Conservation (phyloP, 148 eudicot genomes). For the Nepenthes gracilis region DNA sequence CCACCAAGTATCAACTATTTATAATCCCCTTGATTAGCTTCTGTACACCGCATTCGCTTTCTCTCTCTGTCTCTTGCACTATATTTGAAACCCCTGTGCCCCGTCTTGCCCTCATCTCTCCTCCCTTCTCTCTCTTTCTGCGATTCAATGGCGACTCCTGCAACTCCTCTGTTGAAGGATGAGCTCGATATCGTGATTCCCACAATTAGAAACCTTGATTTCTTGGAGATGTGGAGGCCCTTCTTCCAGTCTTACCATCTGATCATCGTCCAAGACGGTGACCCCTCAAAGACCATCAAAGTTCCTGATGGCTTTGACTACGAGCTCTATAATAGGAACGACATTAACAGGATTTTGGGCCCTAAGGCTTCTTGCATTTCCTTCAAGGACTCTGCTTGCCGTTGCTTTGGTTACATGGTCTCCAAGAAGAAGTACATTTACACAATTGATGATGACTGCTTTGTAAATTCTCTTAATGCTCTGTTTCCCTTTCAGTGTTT, state of each 20-base stretch:
- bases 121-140: not conserved
- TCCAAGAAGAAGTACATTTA: slow-evolving; percentile 57
- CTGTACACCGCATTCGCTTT: too few species aligned
- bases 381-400: slow-evolving; percentile 61
- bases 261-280: slow-evolving; percentile 63
- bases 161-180: slow-evolving; percentile 27
- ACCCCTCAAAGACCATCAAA: slow-evolving; percentile 36
- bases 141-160: slow-evolving; percentile 11
- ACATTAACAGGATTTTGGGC: slow-evolving; percentile 46
- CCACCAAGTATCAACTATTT: too few species aligned
- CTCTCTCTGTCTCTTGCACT: too few species aligned
- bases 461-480: slow-evolving; percentile 23
- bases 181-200: slow-evolving; percentile 69
- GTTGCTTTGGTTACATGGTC: slow-evolving; percentile 57
- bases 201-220: slow-evolving; percentile 55
- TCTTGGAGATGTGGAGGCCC: slow-evolving; percentile 61
- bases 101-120: not conserved
- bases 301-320: slow-evolving; percentile 55
- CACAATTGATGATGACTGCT: slow-evolving; percentile 73
- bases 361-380: slow-evolving; percentile 57
- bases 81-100: not conserved
- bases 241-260: slow-evolving; percentile 40
- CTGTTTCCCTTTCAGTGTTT: not conserved
- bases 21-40: too few species aligned
- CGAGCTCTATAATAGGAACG: slow-evolving; percentile 47